A percentile compares a stretch with the other conserved stretches of the same genome.
phyloP scores from a whole-genome alignment of 179 eudicot genomes.

The Patellifolia procumbens region DNA sequence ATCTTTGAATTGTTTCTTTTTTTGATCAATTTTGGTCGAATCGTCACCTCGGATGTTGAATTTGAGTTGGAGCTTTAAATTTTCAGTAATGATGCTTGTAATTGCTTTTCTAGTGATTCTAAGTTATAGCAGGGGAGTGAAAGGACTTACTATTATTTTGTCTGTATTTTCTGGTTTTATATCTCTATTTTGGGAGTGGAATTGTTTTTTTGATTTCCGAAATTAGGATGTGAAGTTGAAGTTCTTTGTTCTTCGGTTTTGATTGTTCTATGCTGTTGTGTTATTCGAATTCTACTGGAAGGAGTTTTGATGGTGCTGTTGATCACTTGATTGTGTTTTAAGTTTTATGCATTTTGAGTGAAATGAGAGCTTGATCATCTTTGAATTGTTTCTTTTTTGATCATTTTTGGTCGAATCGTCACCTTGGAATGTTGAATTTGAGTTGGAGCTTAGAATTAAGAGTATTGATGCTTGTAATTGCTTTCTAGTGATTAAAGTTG shows the following conservation, averaged over 20 bases:
- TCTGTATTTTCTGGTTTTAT: background rate
- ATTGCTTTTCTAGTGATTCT: background rate
- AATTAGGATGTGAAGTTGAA: background rate
- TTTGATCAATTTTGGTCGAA: background rate
- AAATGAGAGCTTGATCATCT: conserved; percentile 15
- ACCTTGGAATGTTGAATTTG: background rate
- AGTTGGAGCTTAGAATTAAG: background rate
- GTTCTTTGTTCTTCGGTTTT: background rate
- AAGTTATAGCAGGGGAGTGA: background rate
- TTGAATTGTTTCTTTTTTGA: background rate
- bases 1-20: background rate
- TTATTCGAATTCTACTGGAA: background rate
- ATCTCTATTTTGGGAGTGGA: background rate
- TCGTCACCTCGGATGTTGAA: background rate
- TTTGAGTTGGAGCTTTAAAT: background rate
- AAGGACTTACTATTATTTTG: background rate
- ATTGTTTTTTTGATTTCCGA: background rate
- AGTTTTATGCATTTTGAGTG: background rate
- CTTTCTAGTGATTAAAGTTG: too few relatives aligned
- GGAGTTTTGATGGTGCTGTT: background rate
- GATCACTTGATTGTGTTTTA: background rate
- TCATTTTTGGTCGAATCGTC: background rate
- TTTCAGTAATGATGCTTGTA: background rate
- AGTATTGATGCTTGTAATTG: too few relatives aligned
- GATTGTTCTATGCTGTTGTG: background rate